Base-by-base conservation (phyloP, 495 filamentous ascomycete species). In the Apiosordaria backusii region DNA sequence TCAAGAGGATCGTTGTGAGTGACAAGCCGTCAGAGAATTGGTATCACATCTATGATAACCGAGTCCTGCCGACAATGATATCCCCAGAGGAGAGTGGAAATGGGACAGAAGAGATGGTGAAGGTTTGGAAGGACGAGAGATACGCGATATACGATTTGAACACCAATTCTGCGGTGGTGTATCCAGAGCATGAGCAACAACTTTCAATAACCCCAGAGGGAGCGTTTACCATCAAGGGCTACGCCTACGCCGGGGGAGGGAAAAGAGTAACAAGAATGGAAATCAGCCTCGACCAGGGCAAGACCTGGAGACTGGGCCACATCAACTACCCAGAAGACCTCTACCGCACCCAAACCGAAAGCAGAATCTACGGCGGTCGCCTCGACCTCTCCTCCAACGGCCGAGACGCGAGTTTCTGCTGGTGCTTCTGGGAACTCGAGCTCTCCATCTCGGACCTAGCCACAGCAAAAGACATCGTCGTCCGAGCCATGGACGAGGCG, bases 31-130 rank as follows among this genome's bases (percentile, higher is more conserved):
- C 92, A 72, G 90, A 94, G 60, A 97, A 96, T 69, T 97, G 93
- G 93, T 98, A 97, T 69, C 94, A 98, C 75, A 92, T 96, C 63
- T 92, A 96, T 72, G 94, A 98, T 72, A 98, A 98, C 69, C 81
- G 94, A 57, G 93, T 97, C 9, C 77, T 98, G 57, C 94, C 94
- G 18, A 97, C 92, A 0, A 94, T 88, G 86, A 85, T 97, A 16
- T 88, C 85, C 13, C 93, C 94, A 0, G 93, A 97, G 66, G 89
- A 90, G 77, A 85, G 91, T 52, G 89, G 89, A 1, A 45, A 18
- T 13, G 35, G 35, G 35, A 45, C 35, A 45, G 35, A 45, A 45
- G 83, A 85, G 55, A 81, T 96, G 63, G 87, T 87, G 0, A 85
- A 88, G 4, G 91, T 88, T 83, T 98, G 94, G 94, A 86, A 78